Conservation (phyloP, 1,284 basidiomycete genomes). For the Trichosporon sp. region DNA sequence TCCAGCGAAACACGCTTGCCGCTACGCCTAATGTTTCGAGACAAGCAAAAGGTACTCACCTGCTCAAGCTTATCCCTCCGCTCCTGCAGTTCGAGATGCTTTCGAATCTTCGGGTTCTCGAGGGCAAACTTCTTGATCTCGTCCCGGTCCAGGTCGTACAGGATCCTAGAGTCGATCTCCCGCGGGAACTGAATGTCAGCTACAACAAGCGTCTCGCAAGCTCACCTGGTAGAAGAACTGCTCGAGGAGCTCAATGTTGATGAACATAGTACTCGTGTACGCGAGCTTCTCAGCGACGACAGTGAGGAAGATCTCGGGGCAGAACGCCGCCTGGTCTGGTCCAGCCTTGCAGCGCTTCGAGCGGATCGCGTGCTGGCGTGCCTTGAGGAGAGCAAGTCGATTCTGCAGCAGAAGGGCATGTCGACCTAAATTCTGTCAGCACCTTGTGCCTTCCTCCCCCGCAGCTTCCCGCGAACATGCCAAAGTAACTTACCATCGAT, state of each 20-base stretch:
- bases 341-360: slow-evolving; percentile 81
- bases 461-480: not conserved
- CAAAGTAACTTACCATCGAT: slow-evolving; percentile 64
- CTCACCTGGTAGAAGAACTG: slow-evolving; percentile 96
- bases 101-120: slow-evolving; percentile 80
- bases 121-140: slow-evolving; percentile 83
- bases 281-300: slow-evolving; percentile 96
- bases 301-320: slow-evolving; percentile 93
- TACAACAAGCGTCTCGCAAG: not conserved
- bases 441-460: not conserved
- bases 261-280: slow-evolving; percentile 94
- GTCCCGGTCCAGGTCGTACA: slow-evolving; percentile 81
- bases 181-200: slow-evolving; percentile 71
- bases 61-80: slow-evolving; percentile 97
- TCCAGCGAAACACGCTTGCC: no score
- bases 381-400: slow-evolving; percentile 71
- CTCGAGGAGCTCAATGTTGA: slow-evolving; percentile 93
- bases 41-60: slow-evolving; percentile 54
- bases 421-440: slow-evolving; percentile 51
- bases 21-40: not conserved
- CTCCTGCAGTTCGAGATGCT: slow-evolving; percentile 92
- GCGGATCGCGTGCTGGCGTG: slow-evolving; percentile 75
- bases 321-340: slow-evolving; percentile 78
- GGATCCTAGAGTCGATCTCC: slow-evolving; percentile 89
- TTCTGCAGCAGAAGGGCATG: slow-evolving; percentile 84